Conservation (phyloP, 2,329 filamentous ascomycete species). For the Fusarium incarnatum region DNA sequence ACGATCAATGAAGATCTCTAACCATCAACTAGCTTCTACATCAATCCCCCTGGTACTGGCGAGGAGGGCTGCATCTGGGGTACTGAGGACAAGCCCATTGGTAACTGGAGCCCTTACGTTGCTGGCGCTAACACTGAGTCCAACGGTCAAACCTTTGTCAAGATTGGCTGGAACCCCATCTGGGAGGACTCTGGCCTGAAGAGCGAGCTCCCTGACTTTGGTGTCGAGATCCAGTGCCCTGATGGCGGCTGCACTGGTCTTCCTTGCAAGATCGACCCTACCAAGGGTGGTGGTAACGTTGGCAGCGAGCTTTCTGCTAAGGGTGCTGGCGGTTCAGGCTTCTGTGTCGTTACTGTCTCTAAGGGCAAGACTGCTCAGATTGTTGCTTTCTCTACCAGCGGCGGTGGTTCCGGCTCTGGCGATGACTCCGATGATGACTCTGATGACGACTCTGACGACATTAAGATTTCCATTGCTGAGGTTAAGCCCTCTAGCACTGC, state of each 20-base stretch:
- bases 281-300: slow-evolving; percentile 68
- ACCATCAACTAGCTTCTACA: slow-evolving; percentile 72
- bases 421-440: slow-evolving; percentile 33
- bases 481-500: slow-evolving; percentile 42
- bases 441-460: slow-evolving; percentile 10
- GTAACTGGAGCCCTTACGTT: slow-evolving; percentile 84
- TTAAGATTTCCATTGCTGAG: slow-evolving; percentile 25
- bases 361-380: slow-evolving; percentile 75
- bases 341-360: slow-evolving; percentile 82
- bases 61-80: slow-evolving; percentile 79
- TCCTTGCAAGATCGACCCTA: slow-evolving; percentile 78
- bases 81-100: slow-evolving; percentile 68
- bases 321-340: slow-evolving; percentile 75
- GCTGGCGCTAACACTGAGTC: slow-evolving; percentile 77
- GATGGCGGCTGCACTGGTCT: slow-evolving; percentile 75
- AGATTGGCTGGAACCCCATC: slow-evolving; percentile 82
- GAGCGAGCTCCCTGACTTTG: slow-evolving; percentile 70
- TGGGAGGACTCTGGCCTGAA: slow-evolving; percentile 69
- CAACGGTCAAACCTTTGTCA: slow-evolving; percentile 76
- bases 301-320: slow-evolving; percentile 63
- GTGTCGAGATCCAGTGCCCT: slow-evolving; percentile 76
- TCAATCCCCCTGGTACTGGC: slow-evolving; percentile 78
- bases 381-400: slow-evolving; percentile 66
- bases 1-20: slow-evolving; percentile 39
- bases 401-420: slow-evolving; percentile 49